A percentile compares a stretch with the other conserved stretches of the same genome.
Evolutionary conservation across 768 basidiomycete species (phyloP).

Genomic region (Chalciporus chontae): DNA sequence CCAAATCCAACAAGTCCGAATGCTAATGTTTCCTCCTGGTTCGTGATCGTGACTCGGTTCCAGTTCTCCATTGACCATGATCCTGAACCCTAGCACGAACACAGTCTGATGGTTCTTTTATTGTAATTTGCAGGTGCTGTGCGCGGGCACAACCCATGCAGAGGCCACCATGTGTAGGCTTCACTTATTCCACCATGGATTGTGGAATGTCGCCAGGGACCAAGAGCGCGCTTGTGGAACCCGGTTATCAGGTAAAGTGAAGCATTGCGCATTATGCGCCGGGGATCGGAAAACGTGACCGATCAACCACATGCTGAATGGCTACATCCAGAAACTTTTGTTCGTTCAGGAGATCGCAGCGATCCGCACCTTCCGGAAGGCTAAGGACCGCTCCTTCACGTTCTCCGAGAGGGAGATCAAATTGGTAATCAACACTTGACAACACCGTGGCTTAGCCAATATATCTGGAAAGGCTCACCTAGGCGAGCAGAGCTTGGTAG

Average conservation of each 20-base stretch:
- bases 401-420: neutral
- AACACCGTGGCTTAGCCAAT: too few relatives aligned
- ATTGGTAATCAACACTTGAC: neutral
- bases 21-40: neutral
- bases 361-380: slow-evolving; percentile 23
- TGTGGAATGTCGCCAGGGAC: slow-evolving; percentile 20
- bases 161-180: neutral
- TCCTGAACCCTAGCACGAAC: slow-evolving; percentile 13
- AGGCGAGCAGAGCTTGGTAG: too few relatives aligned
- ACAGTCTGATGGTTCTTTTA: slow-evolving; percentile 3
- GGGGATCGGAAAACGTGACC: slow-evolving; percentile 18
- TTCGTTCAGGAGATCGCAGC: slow-evolving; percentile 14
- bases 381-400: slow-evolving; percentile 24
- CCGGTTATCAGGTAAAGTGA: slow-evolving; percentile 24
- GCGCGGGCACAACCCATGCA: neutral
- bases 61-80: neutral
- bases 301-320: slow-evolving; percentile 12
- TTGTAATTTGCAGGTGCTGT: neutral
- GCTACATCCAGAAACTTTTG: slow-evolving; percentile 15
- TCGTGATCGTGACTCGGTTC: slow-evolving; percentile 1
- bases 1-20: neutral
- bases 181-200: neutral
- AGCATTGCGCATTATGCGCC: slow-evolving; percentile 8
- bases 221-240: slow-evolving; percentile 10
- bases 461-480: too few relatives aligned